Conservation (phyloP, 1,284 basidiomycete genomes). For the Puccinia coronata region DNA sequence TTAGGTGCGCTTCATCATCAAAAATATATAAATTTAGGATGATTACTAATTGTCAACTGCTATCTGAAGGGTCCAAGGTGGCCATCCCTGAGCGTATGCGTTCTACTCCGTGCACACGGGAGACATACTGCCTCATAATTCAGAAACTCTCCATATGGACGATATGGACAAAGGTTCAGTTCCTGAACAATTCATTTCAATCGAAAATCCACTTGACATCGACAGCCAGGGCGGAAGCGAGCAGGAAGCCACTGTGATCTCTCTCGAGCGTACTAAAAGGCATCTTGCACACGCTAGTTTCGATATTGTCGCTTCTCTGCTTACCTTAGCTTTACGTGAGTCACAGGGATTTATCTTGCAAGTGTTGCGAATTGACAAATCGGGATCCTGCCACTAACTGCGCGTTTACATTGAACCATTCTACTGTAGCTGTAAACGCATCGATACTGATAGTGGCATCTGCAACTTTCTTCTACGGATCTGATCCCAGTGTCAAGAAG, state of each 20-base stretch:
- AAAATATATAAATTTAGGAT: background rate
- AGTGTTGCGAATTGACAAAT: background rate
- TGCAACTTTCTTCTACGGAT: conserved; percentile 65
- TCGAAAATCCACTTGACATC: background rate
- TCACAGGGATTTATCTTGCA: conserved; percentile 50
- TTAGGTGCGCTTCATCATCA: conserved; percentile 59
- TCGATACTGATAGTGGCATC: conserved; percentile 65
- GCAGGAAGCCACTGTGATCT: conserved; percentile 1
- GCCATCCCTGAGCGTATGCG: conserved; percentile 31
- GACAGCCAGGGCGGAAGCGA: background rate
- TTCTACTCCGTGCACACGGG: background rate
- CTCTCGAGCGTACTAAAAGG: conserved; percentile 1
- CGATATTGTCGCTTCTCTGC: conserved; percentile 57
- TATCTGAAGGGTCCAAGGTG: conserved; percentile 38
- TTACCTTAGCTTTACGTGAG: conserved; percentile 54
- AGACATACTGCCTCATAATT: background rate
- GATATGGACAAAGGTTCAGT: background rate
- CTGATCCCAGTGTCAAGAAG: conserved; percentile 40
- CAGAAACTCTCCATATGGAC: background rate
- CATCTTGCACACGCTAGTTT: conserved; percentile 57
- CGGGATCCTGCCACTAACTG: conserved; percentile 2
- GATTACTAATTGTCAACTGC: background rate
- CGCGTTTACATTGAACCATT: background rate
- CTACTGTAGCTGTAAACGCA: conserved; percentile 49
- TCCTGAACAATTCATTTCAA: conserved; percentile 5